Conservation (phyloP, 805 yeast genomes). For the Saccharomycopsis microspora region DNA sequence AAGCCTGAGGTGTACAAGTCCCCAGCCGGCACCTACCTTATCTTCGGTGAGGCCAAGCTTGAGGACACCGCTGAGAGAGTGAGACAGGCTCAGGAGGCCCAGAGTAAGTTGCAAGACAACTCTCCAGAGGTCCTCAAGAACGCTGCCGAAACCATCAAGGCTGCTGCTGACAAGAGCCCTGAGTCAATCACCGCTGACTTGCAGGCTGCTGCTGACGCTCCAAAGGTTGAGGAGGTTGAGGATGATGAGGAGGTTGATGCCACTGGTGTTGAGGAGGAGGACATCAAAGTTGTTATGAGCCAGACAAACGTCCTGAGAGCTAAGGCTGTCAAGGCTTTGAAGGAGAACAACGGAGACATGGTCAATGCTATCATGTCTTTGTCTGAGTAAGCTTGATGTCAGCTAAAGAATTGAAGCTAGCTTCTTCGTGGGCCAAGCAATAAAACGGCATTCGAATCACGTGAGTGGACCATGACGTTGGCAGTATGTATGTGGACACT, state of each 20-base stretch:
- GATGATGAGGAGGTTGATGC: slow-evolving; percentile 75
- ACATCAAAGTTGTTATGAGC: slow-evolving; percentile 76
- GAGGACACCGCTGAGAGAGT: slow-evolving; percentile 87
- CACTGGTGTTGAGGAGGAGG: slow-evolving; percentile 71
- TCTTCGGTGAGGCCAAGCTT: slow-evolving; percentile 95
- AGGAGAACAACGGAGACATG: slow-evolving; percentile 82
- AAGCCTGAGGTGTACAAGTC: slow-evolving; percentile 93
- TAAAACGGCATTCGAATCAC: no score
- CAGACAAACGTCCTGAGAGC: slow-evolving; percentile 85
- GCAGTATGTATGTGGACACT: no score
- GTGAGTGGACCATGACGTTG: no score
- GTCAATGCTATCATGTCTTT: slow-evolving; percentile 90
- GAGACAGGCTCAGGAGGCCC: slow-evolving; percentile 74
- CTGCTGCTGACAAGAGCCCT: slow-evolving; percentile 32
- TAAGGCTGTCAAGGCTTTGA: slow-evolving; percentile 87
- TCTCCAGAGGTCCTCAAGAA: slow-evolving; percentile 33
- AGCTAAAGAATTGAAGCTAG: no score
- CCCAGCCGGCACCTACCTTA: slow-evolving; percentile 86
- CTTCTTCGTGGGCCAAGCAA: no score
- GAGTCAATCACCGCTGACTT: slow-evolving; percentile 77
- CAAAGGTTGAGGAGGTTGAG: slow-evolving; percentile 36
- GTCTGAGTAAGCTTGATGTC: neutral
- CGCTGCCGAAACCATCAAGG: slow-evolving; percentile 32
- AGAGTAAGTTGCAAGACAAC: slow-evolving; percentile 45
- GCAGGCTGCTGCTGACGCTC: slow-evolving; percentile 50